Base-by-base conservation (phyloP, 2,329 filamentous ascomycete genomes). In the Alternaria arborescens region DNA sequence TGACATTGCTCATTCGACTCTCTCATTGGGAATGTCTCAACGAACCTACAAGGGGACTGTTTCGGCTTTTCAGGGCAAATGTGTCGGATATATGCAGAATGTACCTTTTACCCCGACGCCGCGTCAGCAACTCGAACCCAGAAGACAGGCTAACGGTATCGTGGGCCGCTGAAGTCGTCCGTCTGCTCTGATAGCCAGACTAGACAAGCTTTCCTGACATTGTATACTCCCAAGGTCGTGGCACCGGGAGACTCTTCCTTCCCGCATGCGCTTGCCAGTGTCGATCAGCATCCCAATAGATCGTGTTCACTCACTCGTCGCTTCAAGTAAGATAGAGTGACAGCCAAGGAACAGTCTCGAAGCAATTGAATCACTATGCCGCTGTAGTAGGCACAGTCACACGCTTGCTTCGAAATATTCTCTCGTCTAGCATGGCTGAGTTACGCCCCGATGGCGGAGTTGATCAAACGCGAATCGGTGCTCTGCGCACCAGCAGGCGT, bases 61-160 rank as follows among this genome's bases (percentile, higher is more conserved):
- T 28, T 41, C 48, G 55, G 56, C 57, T 34, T 38, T 55, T 54
- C 38, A 53, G 50, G 46, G 18, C 41, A 36, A 44, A 48, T 18
- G 43, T 40, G 38, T 16, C 48, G 61, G 51, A 46, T 44, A 46
- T 44, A 61, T 58, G 62, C 24, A 54, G 26, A 67, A 36, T 63
- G 60, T 50, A 46, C 48, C 52, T 54, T 65, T 71, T 64, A 51
- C 59, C 60, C 66, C 61, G 57, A 64, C 58, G 51, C 57, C 51
- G 60, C 61, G 64, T 73, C 67, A 76, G 72, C 71, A 69, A 64
- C 24, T 58, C 52, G 18, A 32, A 54, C 54, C 55, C 55, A 62
- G 47, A 40, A 51, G 36, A 61, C 54, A 58, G 51, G 43, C 51
- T 52, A 53, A 54, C 32, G 51, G 60, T 36, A 46, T 42, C 52